A percentile compares a stretch with the other conserved stretches of the same genome.
These are phyloP conservation scores for Venustampulla echinocandica DNA, from an alignment of 495 filamentous ascomycete genomes.

Conservation along the genomic window DNA sequence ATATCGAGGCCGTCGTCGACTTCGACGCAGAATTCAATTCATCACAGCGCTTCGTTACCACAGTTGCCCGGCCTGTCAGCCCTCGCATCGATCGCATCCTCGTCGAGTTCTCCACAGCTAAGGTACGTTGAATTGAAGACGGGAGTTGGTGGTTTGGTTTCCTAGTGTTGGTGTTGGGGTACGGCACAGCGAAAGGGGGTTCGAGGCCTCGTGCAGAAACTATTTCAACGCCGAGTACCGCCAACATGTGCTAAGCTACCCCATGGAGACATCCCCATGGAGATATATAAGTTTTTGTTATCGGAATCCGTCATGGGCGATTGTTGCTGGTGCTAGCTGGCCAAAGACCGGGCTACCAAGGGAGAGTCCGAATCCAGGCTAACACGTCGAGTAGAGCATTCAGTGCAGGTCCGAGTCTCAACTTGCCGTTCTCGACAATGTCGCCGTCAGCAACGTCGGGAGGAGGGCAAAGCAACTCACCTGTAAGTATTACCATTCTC, in stretches of 20 bases:
- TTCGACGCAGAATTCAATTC: slow-evolving; percentile 28
- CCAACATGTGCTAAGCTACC: too few relatives aligned
- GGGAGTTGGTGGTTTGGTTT: not conserved
- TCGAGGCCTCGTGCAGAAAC: too few relatives aligned
- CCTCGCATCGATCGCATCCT: slow-evolving; percentile 53
- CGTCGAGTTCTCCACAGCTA: slow-evolving; percentile 51
- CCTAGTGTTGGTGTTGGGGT: not conserved
- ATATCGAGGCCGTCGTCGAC: slow-evolving; percentile 42
- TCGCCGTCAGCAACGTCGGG: slow-evolving; percentile 60
- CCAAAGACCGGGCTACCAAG: not conserved
- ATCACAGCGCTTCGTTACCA: slow-evolving; percentile 32
- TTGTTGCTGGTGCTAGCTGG: not conserved
- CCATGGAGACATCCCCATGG: too few relatives aligned
- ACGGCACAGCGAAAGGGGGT: not conserved
- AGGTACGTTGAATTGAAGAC: slow-evolving; percentile 40
- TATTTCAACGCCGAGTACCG: too few relatives aligned
- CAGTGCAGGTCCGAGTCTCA: slow-evolving; percentile 11
- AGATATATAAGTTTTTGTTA: too few relatives aligned
- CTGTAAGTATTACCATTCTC: slow-evolving; percentile 43
- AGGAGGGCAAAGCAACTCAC: slow-evolving; percentile 55
- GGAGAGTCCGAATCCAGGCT: slow-evolving; percentile 3
- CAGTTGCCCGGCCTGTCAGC: slow-evolving; percentile 53
- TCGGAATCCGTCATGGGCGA: not conserved
- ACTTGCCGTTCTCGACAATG: slow-evolving; percentile 23
- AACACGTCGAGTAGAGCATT: slow-evolving; percentile 15